These are phyloP conservation scores for Orbilia brochopaga DNA, from an alignment of 2,329 filamentous ascomycete genomes.

Conservation along the genomic window DNA sequence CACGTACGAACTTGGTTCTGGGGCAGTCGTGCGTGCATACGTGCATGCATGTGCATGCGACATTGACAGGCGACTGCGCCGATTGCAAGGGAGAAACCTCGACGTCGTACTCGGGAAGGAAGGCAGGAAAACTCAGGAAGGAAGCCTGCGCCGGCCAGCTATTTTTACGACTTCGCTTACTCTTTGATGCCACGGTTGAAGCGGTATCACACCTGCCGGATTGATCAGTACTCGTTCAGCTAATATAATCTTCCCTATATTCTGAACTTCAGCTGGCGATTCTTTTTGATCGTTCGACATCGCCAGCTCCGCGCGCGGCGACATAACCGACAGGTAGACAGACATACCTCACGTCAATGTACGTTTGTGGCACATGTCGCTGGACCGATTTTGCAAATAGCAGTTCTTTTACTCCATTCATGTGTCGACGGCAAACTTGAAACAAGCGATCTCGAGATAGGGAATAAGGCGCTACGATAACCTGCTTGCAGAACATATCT, in stretches of 20 bases:
- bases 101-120: constrained; percentile 9
- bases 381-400: neutral
- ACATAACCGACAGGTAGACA: too few species aligned
- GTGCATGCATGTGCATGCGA: neutral
- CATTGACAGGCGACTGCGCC: constrained; percentile 2
- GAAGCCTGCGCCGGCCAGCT: constrained; percentile 15
- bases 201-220: constrained; percentile 44
- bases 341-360: neutral
- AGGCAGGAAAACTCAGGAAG: neutral
- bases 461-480: constrained; percentile 20
- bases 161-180: constrained; percentile 35
- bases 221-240: constrained; percentile 12
- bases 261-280: too few species aligned
- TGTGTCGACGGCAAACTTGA: constrained; percentile 23
- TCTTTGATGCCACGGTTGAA: constrained; percentile 46
- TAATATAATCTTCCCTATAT: too few species aligned
- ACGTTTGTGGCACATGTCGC: neutral
- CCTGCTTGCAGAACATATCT: constrained; percentile 32
- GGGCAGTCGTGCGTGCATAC: neutral
- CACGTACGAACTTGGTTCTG: neutral
- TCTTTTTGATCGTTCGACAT: too few species aligned
- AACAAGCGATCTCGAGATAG: constrained; percentile 44
- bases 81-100: neutral
- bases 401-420: constrained; percentile 11
- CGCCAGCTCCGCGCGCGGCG: too few species aligned